These are phyloP conservation scores for Collybia mongolica DNA, from an alignment of 768 basidiomycete species.

Conservation along the genomic window DNA sequence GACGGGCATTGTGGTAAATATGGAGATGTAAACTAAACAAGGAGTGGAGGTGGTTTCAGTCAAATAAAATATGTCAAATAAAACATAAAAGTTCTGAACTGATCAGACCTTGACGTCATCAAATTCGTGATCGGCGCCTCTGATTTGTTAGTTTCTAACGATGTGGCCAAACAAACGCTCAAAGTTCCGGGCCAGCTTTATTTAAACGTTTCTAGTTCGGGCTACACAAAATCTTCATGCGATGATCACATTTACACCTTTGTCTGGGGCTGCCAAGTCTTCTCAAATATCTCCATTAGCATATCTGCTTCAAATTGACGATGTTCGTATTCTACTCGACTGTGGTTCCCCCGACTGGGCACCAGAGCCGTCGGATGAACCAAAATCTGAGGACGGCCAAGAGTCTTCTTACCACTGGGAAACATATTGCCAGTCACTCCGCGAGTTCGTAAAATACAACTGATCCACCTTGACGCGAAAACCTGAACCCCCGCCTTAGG, in stretches of 20 bases:
- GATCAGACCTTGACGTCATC: too few relatives aligned
- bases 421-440: constrained; percentile 63
- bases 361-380: constrained; percentile 49
- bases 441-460: constrained; percentile 51
- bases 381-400: constrained; percentile 26
- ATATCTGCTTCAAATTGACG: constrained; percentile 92
- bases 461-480: not conserved
- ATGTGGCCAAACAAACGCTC: not conserved
- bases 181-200: too few relatives aligned
- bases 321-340: constrained; percentile 90
- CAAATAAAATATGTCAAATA: too few relatives aligned
- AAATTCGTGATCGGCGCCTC: not conserved
- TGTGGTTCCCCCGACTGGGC: constrained; percentile 91
- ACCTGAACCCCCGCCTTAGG: constrained; percentile 34
- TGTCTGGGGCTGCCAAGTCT: constrained; percentile 81
- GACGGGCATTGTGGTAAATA: constrained; percentile 41
- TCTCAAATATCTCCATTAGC: constrained; percentile 63
- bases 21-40: not conserved
- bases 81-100: too few relatives aligned
- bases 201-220: too few relatives aligned
- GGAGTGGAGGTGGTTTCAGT: constrained; percentile 3
- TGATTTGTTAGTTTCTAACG: not conserved
- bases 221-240: constrained; percentile 10
- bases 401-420: constrained; percentile 48
- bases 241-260: constrained; percentile 95